Percentiles rank a stretch among this genome's conserved stretches.
Evolutionary conservation across 2,329 filamentous ascomycete genomes (phyloP).

Genomic region (Ophiostoma sp.): DNA sequence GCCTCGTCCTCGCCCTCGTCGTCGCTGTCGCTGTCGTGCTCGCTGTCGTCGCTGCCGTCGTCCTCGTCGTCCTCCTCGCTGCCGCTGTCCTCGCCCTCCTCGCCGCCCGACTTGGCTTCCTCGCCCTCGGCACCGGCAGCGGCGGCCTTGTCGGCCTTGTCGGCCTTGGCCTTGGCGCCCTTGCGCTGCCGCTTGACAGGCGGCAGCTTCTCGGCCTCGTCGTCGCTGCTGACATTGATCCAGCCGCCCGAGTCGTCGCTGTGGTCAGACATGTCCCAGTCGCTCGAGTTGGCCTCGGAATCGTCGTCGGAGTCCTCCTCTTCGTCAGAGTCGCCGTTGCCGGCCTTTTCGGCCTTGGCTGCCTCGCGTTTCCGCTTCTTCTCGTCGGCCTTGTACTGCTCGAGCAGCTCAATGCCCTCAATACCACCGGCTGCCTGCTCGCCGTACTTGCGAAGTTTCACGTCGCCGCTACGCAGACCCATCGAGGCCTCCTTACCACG

Average conservation of each 20-base stretch:
- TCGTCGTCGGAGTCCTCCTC: constrained; percentile 58
- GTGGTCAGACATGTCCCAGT: constrained; percentile 58
- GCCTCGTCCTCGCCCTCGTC: constrained; percentile 43
- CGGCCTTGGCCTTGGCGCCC: constrained; percentile 13
- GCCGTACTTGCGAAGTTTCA: constrained; percentile 73
- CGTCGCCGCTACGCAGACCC: constrained; percentile 65
- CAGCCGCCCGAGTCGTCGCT: constrained; percentile 75
- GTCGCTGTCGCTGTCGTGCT: constrained; percentile 51
- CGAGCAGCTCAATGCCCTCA: constrained; percentile 85
- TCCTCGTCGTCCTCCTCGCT: not conserved
- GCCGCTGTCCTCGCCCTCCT: constrained; percentile 24
- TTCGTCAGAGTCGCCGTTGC: constrained; percentile 54
- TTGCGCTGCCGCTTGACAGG: constrained; percentile 57
- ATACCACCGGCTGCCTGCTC: constrained; percentile 76
- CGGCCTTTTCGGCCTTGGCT: constrained; percentile 49
- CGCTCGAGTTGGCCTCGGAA: constrained; percentile 46
- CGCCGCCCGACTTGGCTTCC: constrained; percentile 25
- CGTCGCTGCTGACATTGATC: constrained; percentile 84
- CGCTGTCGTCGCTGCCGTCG: constrained; percentile 38
- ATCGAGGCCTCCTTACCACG: constrained; percentile 88
- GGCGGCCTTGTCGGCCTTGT: not conserved
- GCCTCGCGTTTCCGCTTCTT: constrained; percentile 60
- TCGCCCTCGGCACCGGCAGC: not conserved
- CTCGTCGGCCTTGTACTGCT: constrained; percentile 91
- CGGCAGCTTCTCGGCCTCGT: constrained; percentile 68